Conservation (phyloP, 257 asterid species). For the Echites panduratus region DNA sequence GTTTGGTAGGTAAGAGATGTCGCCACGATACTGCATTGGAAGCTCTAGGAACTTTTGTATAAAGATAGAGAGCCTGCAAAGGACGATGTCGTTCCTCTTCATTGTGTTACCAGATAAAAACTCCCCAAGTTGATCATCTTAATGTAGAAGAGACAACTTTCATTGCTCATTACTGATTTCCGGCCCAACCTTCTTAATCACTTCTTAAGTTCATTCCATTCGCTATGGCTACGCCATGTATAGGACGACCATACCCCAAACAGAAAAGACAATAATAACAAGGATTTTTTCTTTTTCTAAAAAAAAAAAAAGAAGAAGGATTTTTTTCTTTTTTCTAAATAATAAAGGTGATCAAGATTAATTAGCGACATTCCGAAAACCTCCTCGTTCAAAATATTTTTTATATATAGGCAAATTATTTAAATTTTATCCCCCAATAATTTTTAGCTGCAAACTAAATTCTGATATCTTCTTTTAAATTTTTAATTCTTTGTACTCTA, state of each 20-base stretch:
- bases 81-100: neutral
- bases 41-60: conserved; percentile 27
- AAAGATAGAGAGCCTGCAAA: conserved; percentile 23
- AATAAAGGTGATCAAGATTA: too few species aligned
- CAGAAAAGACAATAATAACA: too few species aligned
- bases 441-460: too few species aligned
- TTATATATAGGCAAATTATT: too few species aligned
- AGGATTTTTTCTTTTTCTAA: too few species aligned
- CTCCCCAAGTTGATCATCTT: neutral
- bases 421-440: too few species aligned
- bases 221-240: neutral
- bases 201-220: neutral
- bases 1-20: conserved; percentile 38
- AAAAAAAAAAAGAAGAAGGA: too few species aligned
- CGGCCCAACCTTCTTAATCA: neutral
- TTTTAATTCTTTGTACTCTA: too few species aligned
- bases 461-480: too few species aligned
- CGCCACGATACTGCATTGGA: conserved; percentile 38
- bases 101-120: neutral
- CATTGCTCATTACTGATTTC: neutral
- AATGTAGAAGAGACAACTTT: neutral
- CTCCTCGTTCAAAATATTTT: too few species aligned
- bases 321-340: too few species aligned
- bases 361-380: too few species aligned
- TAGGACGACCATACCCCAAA: neutral